Evolutionary conservation across 768 basidiomycete species (phyloP).

Genomic region (Pleurotus giganteus): DNA sequence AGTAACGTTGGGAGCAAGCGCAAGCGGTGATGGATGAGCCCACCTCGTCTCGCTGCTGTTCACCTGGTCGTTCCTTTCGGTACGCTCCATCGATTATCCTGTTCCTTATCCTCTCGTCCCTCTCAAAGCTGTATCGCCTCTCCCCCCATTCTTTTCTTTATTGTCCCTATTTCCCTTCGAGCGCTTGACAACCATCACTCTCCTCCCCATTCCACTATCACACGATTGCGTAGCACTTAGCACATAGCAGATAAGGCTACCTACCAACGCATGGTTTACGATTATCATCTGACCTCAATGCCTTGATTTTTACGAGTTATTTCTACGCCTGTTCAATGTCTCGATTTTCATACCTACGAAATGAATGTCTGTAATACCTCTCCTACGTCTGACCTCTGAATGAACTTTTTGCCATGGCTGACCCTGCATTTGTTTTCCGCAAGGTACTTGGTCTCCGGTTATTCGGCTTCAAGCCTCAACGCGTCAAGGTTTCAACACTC

Average conservation of each 20-base stretch:
- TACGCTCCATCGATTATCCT: neutral
- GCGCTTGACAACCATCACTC: neutral
- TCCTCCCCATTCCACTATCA: neutral
- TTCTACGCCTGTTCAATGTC: neutral
- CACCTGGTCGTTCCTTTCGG: neutral
- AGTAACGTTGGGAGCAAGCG: constrained; percentile 9
- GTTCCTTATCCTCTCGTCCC: neutral
- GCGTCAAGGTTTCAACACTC: too few relatives aligned
- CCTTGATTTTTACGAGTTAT: neutral
- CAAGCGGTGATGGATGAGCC: constrained; percentile 3
- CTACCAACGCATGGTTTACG: neutral
- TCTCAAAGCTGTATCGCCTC: neutral
- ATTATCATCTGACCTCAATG: neutral
- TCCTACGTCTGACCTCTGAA: too few relatives aligned
- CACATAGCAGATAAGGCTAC: neutral
- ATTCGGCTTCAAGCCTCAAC: too few relatives aligned
- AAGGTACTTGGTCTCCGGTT: too few relatives aligned
- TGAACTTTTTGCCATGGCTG: too few relatives aligned
- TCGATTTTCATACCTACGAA: neutral
- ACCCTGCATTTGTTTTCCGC: too few relatives aligned
- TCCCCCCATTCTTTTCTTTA: neutral
- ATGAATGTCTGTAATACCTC: too few relatives aligned
- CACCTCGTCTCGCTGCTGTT: neutral
- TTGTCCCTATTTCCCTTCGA: neutral
- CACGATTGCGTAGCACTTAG: neutral